A percentile compares a stretch with the other conserved stretches of the same genome.
phyloP scores from a whole-genome alignment of 73 alveolate species.

The Tetrahymena elliotti region DNA sequence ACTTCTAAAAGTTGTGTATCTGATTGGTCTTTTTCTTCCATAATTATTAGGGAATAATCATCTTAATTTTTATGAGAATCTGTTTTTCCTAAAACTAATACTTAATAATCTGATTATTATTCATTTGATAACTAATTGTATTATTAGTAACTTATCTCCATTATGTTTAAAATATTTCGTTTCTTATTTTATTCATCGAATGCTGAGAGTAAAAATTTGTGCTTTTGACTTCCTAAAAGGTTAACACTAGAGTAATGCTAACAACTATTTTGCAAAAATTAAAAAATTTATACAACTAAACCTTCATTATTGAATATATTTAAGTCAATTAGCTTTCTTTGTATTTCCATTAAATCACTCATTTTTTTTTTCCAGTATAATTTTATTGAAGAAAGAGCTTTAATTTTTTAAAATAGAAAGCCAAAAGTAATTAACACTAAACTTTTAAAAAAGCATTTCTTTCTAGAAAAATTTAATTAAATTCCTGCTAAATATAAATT shows the following conservation, averaged over 20 bases:
- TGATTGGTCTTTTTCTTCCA: background rate
- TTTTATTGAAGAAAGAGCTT: too few species aligned
- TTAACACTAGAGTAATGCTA: background rate
- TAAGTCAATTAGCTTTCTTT: background rate
- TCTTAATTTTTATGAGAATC: background rate
- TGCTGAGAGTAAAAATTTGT: background rate
- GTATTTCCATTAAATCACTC: background rate
- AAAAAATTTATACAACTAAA: background rate
- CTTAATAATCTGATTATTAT: background rate
- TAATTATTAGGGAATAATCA: too few species aligned
- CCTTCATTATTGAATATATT: background rate
- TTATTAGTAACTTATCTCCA: background rate
- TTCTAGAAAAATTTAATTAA: too few species aligned
- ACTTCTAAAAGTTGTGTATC: background rate
- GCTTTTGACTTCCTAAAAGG: background rate
- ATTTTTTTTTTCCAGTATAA: too few species aligned
- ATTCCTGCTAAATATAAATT: too few species aligned
- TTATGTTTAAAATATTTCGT: too few species aligned
- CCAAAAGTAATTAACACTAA: too few species aligned
- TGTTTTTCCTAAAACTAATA: background rate
- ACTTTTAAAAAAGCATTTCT: too few species aligned
- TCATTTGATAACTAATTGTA: background rate
- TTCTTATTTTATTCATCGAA: too few species aligned
- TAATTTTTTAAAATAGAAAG: too few species aligned
- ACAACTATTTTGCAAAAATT: background rate